Evolutionary conservation across 345 rosid genomes (phyloP).

Genomic region (Populus deltoides): DNA sequence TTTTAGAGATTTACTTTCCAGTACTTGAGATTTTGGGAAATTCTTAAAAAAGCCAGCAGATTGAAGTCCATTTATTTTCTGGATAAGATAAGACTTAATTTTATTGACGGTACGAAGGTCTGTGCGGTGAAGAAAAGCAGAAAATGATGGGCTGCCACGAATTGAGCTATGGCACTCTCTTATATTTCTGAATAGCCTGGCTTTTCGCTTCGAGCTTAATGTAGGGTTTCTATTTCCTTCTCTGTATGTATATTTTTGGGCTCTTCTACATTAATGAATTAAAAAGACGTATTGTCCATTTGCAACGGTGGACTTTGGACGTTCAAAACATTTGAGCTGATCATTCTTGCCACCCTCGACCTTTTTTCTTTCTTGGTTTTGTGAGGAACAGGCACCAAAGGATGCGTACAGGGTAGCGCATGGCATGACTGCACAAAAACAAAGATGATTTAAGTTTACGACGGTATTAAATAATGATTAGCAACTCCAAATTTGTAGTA

Average conservation of each 20-base stretch:
- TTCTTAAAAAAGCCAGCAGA: background rate
- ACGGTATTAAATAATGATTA: too few relatives aligned
- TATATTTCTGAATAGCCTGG: background rate
- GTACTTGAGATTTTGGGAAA: background rate
- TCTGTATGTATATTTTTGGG: background rate
- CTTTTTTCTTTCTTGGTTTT: too few relatives aligned
- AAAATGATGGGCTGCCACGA: background rate
- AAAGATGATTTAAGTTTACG: too few relatives aligned
- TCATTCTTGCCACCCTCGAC: too few relatives aligned
- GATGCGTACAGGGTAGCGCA: too few relatives aligned
- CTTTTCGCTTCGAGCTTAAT: background rate
- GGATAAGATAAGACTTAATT: slow-evolving; percentile 30
- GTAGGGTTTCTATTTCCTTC: background rate
- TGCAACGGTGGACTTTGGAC: background rate
- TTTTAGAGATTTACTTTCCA: background rate
- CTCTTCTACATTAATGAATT: background rate
- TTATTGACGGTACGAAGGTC: background rate
- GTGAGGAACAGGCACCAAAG: too few relatives aligned
- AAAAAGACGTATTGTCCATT: background rate
- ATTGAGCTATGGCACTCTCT: background rate
- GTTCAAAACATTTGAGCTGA: background rate
- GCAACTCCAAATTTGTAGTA: too few relatives aligned
- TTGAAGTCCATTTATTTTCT: slow-evolving; percentile 18
- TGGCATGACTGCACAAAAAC: too few relatives aligned
- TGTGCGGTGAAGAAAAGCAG: slow-evolving; percentile 4